Percentiles rank a stretch among this genome's conserved stretches.
phyloP scores from a whole-genome alignment of 495 filamentous ascomycete species.

The Aspergillus olivimuriae region DNA sequence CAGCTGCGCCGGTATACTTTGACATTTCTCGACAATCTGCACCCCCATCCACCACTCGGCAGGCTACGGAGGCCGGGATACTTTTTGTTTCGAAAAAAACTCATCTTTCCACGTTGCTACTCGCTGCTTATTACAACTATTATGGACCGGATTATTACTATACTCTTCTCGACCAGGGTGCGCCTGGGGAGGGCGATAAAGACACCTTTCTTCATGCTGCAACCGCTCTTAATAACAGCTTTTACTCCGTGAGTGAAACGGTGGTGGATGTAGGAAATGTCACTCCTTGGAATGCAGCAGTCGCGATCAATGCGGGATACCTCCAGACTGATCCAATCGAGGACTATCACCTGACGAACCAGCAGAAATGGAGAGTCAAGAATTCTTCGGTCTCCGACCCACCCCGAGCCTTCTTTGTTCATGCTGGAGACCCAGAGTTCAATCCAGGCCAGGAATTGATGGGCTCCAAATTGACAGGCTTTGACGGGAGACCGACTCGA shows the following conservation, averaged over 20 bases:
- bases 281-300: slow-evolving; percentile 8
- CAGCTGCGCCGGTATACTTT: slow-evolving; percentile 39
- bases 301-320: slow-evolving; percentile 16
- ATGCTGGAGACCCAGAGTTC: not conserved
- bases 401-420: not conserved
- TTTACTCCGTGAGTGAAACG: slow-evolving; percentile 33
- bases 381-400: slow-evolving; percentile 1
- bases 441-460: not conserved
- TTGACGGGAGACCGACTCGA: slow-evolving; percentile 3
- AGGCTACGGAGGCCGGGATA: slow-evolving; percentile 43
- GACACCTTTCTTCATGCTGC: slow-evolving; percentile 50
- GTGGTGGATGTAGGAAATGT: slow-evolving; percentile 15
- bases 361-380: slow-evolving; percentile 15
- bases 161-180: slow-evolving; percentile 41
- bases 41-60: slow-evolving; percentile 16
- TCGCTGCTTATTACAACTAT: slow-evolving; percentile 51
- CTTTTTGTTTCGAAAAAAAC: slow-evolving; percentile 43
- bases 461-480: slow-evolving; percentile 1
- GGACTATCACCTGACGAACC: slow-evolving; percentile 22
- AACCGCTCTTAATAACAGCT: slow-evolving; percentile 29
- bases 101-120: slow-evolving; percentile 39
- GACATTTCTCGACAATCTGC: slow-evolving; percentile 35
- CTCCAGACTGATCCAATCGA: slow-evolving; percentile 28
- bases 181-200: slow-evolving; percentile 49
- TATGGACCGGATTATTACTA: slow-evolving; percentile 48